phyloP scores from a whole-genome alignment of 2,329 filamentous ascomycete genomes.

The Curvularia verruculosa region DNA sequence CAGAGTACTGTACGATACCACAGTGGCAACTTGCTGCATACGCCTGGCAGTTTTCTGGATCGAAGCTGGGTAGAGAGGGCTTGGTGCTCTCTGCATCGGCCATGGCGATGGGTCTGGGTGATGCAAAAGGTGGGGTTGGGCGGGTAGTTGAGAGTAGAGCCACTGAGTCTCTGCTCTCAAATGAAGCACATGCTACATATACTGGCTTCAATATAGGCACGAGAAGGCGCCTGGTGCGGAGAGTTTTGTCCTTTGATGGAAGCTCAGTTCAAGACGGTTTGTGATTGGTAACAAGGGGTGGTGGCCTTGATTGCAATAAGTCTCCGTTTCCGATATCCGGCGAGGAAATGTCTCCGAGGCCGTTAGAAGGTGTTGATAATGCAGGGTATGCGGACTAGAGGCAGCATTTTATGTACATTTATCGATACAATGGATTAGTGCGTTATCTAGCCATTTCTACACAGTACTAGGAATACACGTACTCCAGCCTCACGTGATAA shows the following conservation, averaged over 20 bases:
- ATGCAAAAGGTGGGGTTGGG: constrained; percentile 13
- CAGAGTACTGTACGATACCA: constrained; percentile 57
- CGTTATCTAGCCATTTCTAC: not conserved
- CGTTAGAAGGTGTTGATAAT: not conserved
- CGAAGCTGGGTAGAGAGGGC: not conserved
- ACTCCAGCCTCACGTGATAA: not conserved
- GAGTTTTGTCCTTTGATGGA: not conserved
- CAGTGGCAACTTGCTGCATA: constrained; percentile 58
- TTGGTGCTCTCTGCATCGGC: not conserved
- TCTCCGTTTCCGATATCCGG: constrained; percentile 7
- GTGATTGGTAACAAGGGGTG: not conserved
- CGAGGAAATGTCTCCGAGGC: constrained; percentile 7
- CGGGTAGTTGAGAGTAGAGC: not conserved
- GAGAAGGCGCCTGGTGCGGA: not conserved
- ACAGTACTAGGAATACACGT: not conserved
- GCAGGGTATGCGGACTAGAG: not conserved
- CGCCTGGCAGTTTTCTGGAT: constrained; percentile 2
- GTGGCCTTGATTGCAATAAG: constrained; percentile 1
- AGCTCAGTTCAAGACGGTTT: not conserved
- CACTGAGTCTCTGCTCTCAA: not conserved
- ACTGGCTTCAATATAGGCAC: constrained; percentile 16
- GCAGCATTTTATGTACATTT: not conserved
- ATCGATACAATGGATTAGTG: not conserved
- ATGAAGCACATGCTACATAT: constrained; percentile 14
- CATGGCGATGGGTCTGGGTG: constrained; percentile 6